A percentile compares a stretch with the other conserved stretches of the same genome.
Conservation (phyloP, 2,329 filamentous ascomycete genomes). For the Ophiostoma himal-ulmi region DNA sequence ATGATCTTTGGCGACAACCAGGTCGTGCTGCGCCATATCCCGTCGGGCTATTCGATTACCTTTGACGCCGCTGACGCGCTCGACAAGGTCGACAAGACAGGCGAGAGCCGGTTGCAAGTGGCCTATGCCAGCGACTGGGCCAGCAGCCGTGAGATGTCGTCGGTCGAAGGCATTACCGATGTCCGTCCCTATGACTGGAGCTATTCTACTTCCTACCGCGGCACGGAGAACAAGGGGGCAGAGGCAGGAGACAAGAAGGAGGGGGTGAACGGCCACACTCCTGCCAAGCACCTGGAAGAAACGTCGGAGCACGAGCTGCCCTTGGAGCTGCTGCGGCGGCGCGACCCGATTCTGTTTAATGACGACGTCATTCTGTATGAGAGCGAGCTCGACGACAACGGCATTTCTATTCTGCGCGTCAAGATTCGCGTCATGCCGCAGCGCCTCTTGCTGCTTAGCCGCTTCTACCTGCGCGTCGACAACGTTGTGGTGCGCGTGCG, state of each 20-base stretch:
- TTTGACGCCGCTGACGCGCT: slow-evolving; percentile 87
- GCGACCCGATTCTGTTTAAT: slow-evolving; percentile 93
- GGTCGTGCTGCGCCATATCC: slow-evolving; percentile 66
- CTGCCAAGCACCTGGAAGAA: not conserved
- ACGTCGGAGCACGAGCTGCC: slow-evolving; percentile 51
- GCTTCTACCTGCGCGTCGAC: slow-evolving; percentile 90
- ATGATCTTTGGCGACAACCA: slow-evolving; percentile 99
- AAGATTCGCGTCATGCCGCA: slow-evolving; percentile 92
- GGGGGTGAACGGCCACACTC: not conserved
- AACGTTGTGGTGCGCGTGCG: slow-evolving; percentile 80
- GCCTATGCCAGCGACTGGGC: slow-evolving; percentile 86
- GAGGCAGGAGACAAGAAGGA: not conserved
- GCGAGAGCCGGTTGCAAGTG: slow-evolving; percentile 83
- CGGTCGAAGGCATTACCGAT: slow-evolving; percentile 82
- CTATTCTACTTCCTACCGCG: slow-evolving; percentile 83
- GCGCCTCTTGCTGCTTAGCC: slow-evolving; percentile 73
- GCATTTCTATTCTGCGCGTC: slow-evolving; percentile 81
- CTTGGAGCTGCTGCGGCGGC: slow-evolving; percentile 75
- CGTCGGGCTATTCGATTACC: slow-evolving; percentile 67
- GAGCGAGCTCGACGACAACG: slow-evolving; percentile 96
- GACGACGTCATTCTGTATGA: slow-evolving; percentile 96
- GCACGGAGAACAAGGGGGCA: slow-evolving; percentile 44
- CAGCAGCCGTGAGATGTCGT: slow-evolving; percentile 62
- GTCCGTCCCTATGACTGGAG: slow-evolving; percentile 98
- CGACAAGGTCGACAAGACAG: slow-evolving; percentile 90